Evolutionary conservation across 208 protist species (phyloP).

Genomic region (Trypanosoma mega): DNA sequence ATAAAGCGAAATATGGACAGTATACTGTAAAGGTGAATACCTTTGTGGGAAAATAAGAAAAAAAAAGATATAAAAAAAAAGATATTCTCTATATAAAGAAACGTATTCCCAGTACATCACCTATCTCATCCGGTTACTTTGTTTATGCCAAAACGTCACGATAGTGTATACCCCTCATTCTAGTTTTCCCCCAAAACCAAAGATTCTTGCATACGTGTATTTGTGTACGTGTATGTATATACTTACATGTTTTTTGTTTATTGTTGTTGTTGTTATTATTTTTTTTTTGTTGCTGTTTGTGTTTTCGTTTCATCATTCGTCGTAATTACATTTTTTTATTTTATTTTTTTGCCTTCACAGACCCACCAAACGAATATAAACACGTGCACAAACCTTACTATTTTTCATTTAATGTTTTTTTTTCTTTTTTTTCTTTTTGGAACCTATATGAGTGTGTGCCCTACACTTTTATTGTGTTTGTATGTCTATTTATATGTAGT

Average conservation of each 20-base stretch:
- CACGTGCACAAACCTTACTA: no score
- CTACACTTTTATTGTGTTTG: background rate
- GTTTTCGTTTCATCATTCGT: background rate
- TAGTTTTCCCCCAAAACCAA: conserved; percentile 1
- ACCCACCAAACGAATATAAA: no score
- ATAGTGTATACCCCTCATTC: no score
- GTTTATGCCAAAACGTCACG: background rate
- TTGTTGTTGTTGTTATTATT: conserved; percentile 8
- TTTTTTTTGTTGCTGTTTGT: conserved; percentile 3
- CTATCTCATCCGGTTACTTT: conserved; percentile 1
- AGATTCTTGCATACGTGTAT: conserved; percentile 7
- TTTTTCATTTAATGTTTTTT: background rate
- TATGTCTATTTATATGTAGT: background rate
- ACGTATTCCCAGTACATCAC: no score
- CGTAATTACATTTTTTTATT: background rate
- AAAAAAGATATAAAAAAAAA: no score
- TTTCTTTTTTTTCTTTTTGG: conserved; percentile 10
- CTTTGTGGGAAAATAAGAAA: no score
- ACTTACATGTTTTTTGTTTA: conserved; percentile 2
- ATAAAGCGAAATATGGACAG: conserved; percentile 86
- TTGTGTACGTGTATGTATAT: conserved; percentile 2
- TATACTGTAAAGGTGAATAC: conserved; percentile 37
- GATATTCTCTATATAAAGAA: no score
- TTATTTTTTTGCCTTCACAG: conserved; percentile 2
- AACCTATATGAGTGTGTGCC: background rate